A percentile compares a stretch with the other conserved stretches of the same genome.
Conservation (phyloP, 345 rosid species). For the Syzygium aromaticum region DNA sequence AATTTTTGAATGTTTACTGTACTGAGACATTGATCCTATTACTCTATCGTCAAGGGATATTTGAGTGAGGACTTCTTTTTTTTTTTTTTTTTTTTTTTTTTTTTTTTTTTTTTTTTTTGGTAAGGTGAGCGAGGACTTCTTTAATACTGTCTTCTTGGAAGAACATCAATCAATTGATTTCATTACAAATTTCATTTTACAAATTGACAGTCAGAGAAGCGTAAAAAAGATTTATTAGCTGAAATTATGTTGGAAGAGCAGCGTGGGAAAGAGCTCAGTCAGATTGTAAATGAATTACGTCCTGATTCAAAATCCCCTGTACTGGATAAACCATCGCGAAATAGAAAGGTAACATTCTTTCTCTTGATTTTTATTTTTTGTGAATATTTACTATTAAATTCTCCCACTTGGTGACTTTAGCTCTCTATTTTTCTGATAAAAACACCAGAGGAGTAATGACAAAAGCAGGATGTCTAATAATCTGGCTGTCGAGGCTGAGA, state of each 20-base stretch:
- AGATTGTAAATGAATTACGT: conserved; percentile 48
- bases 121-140: neutral
- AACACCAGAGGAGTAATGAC: conserved; percentile 61
- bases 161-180: neutral
- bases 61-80: neutral
- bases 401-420: neutral
- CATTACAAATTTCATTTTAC: conserved; percentile 3
- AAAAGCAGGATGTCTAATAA: conserved; percentile 60
- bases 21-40: neutral
- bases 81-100: no score
- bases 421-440: neutral
- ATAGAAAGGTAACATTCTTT: conserved; percentile 39
- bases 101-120: no score
- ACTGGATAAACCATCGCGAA: conserved; percentile 26
- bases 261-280: conserved; percentile 51
- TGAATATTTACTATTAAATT: neutral
- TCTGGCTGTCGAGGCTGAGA: conserved; percentile 86
- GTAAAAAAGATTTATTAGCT: conserved; percentile 56
- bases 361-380: neutral
- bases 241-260: conserved; percentile 67
- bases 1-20: neutral
- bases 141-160: neutral
- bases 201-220: conserved; percentile 66
- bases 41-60: neutral
- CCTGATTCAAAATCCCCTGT: conserved; percentile 34